Percentiles rank a stretch among this genome's conserved stretches.
Evolutionary conservation across 2,329 filamentous ascomycete genomes (phyloP).

Genomic region (Sporothrix schenckii): DNA sequence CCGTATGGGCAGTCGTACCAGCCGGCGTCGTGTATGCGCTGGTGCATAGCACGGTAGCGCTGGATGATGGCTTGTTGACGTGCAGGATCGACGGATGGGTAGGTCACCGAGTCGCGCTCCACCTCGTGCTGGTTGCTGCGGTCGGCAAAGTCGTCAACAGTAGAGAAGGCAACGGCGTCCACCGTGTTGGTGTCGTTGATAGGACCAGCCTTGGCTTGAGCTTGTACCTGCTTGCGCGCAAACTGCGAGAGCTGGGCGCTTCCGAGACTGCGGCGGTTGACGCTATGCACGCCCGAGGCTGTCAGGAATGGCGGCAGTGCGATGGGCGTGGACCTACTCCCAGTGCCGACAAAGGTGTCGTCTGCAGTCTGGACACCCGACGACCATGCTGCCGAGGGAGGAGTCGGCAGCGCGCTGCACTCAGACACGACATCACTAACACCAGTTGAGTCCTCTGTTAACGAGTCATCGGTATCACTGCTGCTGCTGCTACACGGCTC

Average conservation of each 20-base stretch:
- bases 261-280: constrained; percentile 24
- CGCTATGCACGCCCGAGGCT: constrained; percentile 22
- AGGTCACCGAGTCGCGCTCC: constrained; percentile 45
- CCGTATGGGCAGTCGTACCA: constrained; percentile 62
- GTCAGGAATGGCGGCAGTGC: constrained; percentile 26
- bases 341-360: neutral
- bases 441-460: constrained; percentile 10
- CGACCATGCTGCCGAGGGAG: constrained; percentile 6
- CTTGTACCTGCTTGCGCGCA: constrained; percentile 2
- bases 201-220: neutral
- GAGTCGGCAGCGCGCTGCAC: constrained; percentile 21
- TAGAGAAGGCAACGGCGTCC: constrained; percentile 17
- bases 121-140: constrained; percentile 45
- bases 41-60: constrained; percentile 61
- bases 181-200: neutral
- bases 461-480: constrained; percentile 29
- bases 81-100: constrained; percentile 57
- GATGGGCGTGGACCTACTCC: neutral
- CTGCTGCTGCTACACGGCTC: constrained; percentile 19
- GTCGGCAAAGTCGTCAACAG: constrained; percentile 41
- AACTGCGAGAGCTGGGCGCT: constrained; percentile 26
- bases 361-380: constrained; percentile 8
- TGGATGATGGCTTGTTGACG: constrained; percentile 58
- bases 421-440: constrained; percentile 29
- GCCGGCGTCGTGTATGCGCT: constrained; percentile 57